A percentile compares a stretch with the other conserved stretches of the same genome.
These are phyloP conservation scores for Coccomyxa subellipsoidea DNA, from an alignment of 163 green algal species.

Conservation along the genomic window DNA sequence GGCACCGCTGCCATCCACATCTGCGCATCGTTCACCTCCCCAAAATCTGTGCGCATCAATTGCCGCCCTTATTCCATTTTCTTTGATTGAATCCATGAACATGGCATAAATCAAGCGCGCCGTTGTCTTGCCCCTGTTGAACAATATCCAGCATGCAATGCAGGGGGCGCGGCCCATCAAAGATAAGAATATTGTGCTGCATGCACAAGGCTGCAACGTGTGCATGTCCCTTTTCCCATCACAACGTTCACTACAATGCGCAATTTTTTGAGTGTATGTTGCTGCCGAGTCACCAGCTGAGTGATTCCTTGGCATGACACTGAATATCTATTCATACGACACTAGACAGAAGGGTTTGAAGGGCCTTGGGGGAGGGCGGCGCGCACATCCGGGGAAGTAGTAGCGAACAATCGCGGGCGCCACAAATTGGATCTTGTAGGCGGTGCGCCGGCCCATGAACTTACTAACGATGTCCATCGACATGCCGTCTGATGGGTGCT, in stretches of 20 bases:
- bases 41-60: neutral
- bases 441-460: neutral
- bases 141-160: neutral
- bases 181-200: neutral
- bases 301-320: neutral
- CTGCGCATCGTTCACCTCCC: neutral
- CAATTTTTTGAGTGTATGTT: neutral
- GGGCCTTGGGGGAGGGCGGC: too few relatives aligned
- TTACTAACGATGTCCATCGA: neutral
- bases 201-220: too few relatives aligned
- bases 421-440: conserved; percentile 9
- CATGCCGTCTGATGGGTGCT: neutral
- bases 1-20: neutral
- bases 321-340: too few relatives aligned
- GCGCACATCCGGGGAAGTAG: neutral
- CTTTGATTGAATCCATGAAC: neutral
- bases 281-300: neutral
- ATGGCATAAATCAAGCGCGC: neutral
- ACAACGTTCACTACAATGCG: neutral
- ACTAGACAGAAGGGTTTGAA: too few relatives aligned
- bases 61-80: neutral
- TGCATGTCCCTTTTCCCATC: too few relatives aligned
- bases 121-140: neutral
- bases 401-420: conserved; percentile 9
- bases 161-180: neutral